Conservation (phyloP, 805 yeast genomes). For the Ogataea salicorniae region DNA sequence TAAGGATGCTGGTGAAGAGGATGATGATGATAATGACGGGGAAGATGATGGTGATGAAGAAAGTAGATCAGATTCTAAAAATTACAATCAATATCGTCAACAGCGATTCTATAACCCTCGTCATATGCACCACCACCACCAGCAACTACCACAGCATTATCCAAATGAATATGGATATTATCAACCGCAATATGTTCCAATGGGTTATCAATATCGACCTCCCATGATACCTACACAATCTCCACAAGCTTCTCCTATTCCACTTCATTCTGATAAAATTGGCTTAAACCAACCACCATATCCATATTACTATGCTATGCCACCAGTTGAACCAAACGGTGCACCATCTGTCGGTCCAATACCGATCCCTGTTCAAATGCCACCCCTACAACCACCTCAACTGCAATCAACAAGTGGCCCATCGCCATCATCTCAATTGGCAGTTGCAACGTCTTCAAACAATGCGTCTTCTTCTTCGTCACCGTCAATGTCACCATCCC, state of each 20-base stretch:
- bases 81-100: neutral
- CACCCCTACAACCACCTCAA: constrained; percentile 18
- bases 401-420: constrained; percentile 9
- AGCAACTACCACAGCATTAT: neutral
- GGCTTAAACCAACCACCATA: constrained; percentile 3
- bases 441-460: too few species aligned
- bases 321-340: constrained; percentile 17
- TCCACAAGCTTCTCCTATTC: constrained; percentile 1
- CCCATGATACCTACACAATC: constrained; percentile 6
- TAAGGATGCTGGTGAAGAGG: constrained; percentile 22
- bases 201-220: constrained; percentile 1
- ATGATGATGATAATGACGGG: constrained; percentile 25
- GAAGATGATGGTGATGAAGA: neutral
- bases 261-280: neutral
- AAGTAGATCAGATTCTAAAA: neutral
- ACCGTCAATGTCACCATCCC: too few species aligned
- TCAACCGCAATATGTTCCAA: constrained; percentile 1
- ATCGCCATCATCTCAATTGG: constrained; percentile 1
- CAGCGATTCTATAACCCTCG: neutral
- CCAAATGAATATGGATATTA: neutral
- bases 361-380: neutral
- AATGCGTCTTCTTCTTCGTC: too few species aligned
- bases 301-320: constrained; percentile 8
- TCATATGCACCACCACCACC: neutral
- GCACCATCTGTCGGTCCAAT: constrained; percentile 10